Evolutionary conservation across 2,329 filamentous ascomycete genomes (phyloP), one percentile per base, ranked within the genome.

Genomic region (Ceratocystis lukuohia): DNA sequence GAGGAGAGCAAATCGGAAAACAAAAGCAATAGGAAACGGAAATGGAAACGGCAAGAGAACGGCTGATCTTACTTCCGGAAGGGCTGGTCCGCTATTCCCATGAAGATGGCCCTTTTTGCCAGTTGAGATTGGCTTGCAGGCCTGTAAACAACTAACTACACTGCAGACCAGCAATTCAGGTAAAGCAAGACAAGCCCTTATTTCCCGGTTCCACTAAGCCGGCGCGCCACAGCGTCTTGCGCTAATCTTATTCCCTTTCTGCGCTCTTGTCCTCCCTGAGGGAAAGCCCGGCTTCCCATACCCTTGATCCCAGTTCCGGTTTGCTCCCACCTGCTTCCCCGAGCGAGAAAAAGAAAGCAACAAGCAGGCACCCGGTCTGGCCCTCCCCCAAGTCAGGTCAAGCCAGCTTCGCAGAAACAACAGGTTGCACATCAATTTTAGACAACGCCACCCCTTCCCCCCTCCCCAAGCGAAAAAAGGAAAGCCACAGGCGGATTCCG

Each of bases 281-380:
- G 10, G 3, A 41, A 15, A 41, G 37, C 37, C 30, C 6, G 6
- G 30, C 30, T 17, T 3, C 4, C 53, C 53, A 28, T 28, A 30
- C 15, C 53, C 53, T 57, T 57, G 53, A 57, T 57, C 53, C 53
- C 28, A 57, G 53, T 17, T 28, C 17, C 53, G 53, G 53, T 57
- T 33, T 33, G 22, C 25, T 30, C 22, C 22, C n/a, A 17, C 33
- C 53, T 57, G 15, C 53, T 57, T 57, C 53, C 53, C 53, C 53
- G 53, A 57, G 30, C 53, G 53, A 57, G 22, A 57, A 57, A 28
- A 41, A 15, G 12, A 41, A 41, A 41, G 37, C 12, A 15, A 12
- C 37, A 50, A 22, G 48, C 48, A 20, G n/a, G 20, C 48, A 50
- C 22, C 48, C 48, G 10, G 48, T 25, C 46, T 50, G 48, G 37